Base-by-base conservation (phyloP, 1,284 basidiomycete species). In the Ceratobasidium sp. region DNA sequence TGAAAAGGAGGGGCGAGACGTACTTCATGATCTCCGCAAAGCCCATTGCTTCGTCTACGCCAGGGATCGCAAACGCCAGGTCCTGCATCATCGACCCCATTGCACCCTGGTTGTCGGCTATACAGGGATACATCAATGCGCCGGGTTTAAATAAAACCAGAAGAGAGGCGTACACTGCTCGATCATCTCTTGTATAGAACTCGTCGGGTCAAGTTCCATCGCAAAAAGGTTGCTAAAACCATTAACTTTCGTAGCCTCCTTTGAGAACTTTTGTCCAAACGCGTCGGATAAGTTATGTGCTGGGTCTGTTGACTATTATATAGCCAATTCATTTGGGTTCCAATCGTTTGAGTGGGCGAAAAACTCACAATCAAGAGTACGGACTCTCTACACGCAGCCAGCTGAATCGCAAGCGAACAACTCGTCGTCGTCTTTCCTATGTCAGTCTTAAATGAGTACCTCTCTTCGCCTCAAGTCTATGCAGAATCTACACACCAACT, bases 11-110 rank as follows among this genome's bases (percentile, higher is more conserved):
- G 35, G 11, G 59, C 30, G 5, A 1, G 23, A 84, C 88, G 75
- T 75, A 96, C 95, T 99, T 99, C 98, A 99, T 99, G 82, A 99
- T 98, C 82, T 99, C 97, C 0, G 97, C 98, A 78, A 99, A 99
- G 74, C 96, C 97, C 97, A 99, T 99, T 2, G 97, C 97, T 82
- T 99, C 97, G 80, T 99, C 97, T 0, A 99, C 97, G 83, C 97
- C 97, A 0, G 97, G 97, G 75, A 99, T 99, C 0, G 98, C 96
- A 79, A 99, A 99, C 0, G 97, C 98, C 47, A 99, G 87, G 83
- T 99, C 97, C 82, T 99, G 97, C 95, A 99, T 98, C 94, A 99
- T 98, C 76, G 92, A 91, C 43, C 95, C 95, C 96, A 99, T 98
- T 85, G 95, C 94, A 4, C 95, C 96, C 57, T 94, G 94, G 73